Base-by-base conservation (phyloP, 106 monocot species). In the Dendrobium catenatum region DNA sequence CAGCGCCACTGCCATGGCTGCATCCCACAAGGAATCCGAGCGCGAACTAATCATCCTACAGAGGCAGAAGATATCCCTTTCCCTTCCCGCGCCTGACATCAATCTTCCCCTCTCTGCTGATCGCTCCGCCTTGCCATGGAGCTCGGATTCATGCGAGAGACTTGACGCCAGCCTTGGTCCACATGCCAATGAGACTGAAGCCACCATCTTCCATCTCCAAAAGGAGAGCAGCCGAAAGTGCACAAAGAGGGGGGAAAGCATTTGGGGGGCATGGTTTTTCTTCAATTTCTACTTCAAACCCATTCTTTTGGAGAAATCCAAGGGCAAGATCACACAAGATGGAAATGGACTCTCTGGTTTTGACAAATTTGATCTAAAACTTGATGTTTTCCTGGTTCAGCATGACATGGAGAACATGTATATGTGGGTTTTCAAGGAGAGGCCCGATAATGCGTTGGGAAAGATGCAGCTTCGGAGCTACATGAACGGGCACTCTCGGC, bases 341-440 rank as follows among this genome's bases (percentile, higher is more conserved):
- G 66, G 37, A 15, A 75, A 16, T 48, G 76, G 79, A 10, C 15
- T 74, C n/a, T 75, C 86, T 20, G 79, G 86, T 1, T 82, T 86
- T 15, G 83, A 87, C 24, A 80, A 84, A 64, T 70, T 81, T 2
- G 84, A 87, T 64, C 84, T 87, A 5, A 68, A 83, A 11, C 72
- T 80, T 9, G 87, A 87, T 64, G 81, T 78, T 19, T 84, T 87
- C 33, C 68, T 86, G 27, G 86, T 86, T 18, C 86, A 86, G 83
- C 86, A 86, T 40, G 86, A 86, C 75, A 83, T 86, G 86, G 86
- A 86, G 83, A 86, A 86, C 80, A 80, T 86, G 83, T 86, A 86
- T 68, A 86, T 86, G 86, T 86, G 86, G 86, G 86, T 86, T 0
- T 86, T 86, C 68, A 86, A 83, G 80, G 86, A 37, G 37, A 2